Conservation (phyloP, 2,329 filamentous ascomycete species). For the Boeremia lycopersici region DNA sequence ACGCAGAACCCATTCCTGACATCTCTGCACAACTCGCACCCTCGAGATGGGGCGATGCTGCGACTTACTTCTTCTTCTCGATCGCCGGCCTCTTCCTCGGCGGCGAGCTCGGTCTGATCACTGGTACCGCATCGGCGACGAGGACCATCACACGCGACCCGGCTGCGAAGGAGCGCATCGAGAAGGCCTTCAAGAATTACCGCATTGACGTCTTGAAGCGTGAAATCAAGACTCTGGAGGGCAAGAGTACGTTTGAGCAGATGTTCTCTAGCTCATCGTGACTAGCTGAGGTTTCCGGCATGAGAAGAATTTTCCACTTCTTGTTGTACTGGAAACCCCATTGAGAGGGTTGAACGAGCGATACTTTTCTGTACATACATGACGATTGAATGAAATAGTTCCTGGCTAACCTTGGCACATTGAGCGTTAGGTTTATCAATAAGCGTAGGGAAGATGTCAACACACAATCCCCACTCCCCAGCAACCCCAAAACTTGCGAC, state of each 20-base stretch:
- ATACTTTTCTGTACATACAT: conserved; percentile 3
- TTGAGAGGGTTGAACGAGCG: neutral
- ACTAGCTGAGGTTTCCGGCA: conserved; percentile 9
- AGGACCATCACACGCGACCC: conserved; percentile 61
- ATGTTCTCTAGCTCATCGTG: conserved; percentile 28
- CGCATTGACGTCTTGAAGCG: conserved; percentile 66
- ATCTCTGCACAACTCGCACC: conserved; percentile 64
- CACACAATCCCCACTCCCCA: neutral
- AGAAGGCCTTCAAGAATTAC: conserved; percentile 67
- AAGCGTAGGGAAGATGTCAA: neutral
- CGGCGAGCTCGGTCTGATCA: conserved; percentile 66
- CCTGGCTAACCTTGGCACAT: neutral
- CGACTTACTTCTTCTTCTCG: conserved; percentile 68
- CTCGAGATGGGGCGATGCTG: conserved; percentile 63
- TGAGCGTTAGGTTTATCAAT: neutral
- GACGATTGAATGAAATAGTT: neutral
- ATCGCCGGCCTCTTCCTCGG: conserved; percentile 67
- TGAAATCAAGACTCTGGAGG: conserved; percentile 63
- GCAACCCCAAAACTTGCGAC: conserved; percentile 2
- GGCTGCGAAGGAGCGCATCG: conserved; percentile 61
- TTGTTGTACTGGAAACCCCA: conserved; percentile 16
- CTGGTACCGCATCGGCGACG: conserved; percentile 61
- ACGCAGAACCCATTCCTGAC: conserved; percentile 65
- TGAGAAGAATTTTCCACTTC: conserved; percentile 10
- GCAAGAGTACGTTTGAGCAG: conserved; percentile 38